Percentiles rank a stretch among this genome's conserved stretches.
phyloP scores from a whole-genome alignment of 2,329 filamentous ascomycete genomes.

The Metarhizium robertsii region DNA sequence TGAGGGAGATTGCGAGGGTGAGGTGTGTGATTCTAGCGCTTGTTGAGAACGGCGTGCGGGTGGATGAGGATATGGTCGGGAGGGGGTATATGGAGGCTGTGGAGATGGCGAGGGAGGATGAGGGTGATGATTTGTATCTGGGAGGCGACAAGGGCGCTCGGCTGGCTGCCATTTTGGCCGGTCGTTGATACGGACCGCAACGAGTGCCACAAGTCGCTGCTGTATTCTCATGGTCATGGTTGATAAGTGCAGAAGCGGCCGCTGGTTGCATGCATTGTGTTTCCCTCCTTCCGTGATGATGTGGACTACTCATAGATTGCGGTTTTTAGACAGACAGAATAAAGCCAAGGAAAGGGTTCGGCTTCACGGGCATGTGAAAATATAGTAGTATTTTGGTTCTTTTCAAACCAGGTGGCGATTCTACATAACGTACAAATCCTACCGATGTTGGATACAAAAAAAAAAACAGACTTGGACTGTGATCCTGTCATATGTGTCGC shows the following conservation, averaged over 20 bases:
- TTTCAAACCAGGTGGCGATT: not conserved
- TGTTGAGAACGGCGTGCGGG: slow-evolving; percentile 70
- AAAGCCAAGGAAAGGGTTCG: not conserved
- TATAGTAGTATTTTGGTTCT: not conserved
- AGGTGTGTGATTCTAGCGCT: slow-evolving; percentile 73
- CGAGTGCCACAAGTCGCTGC: too few species aligned
- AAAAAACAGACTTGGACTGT: not conserved
- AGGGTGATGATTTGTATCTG: slow-evolving; percentile 50
- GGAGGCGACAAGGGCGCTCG: slow-evolving; percentile 47
- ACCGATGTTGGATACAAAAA: not conserved
- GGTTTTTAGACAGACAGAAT: not conserved
- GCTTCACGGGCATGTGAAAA: not conserved
- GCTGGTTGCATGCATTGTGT: not conserved
- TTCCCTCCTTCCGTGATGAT: not conserved
- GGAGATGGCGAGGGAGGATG: slow-evolving; percentile 57
- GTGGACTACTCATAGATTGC: not conserved
- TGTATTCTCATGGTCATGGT: too few species aligned
- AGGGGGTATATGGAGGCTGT: slow-evolving; percentile 74
- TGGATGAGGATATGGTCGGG: slow-evolving; percentile 85
- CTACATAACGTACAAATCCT: not conserved
- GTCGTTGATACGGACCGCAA: slow-evolving; percentile 9
- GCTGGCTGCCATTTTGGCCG: slow-evolving; percentile 32
- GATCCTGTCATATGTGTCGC: not conserved
- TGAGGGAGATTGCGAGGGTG: slow-evolving; percentile 81
- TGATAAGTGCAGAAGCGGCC: not conserved